Base-by-base conservation (phyloP, 2,329 filamentous ascomycete species). In the Colletotrichum sp. region DNA sequence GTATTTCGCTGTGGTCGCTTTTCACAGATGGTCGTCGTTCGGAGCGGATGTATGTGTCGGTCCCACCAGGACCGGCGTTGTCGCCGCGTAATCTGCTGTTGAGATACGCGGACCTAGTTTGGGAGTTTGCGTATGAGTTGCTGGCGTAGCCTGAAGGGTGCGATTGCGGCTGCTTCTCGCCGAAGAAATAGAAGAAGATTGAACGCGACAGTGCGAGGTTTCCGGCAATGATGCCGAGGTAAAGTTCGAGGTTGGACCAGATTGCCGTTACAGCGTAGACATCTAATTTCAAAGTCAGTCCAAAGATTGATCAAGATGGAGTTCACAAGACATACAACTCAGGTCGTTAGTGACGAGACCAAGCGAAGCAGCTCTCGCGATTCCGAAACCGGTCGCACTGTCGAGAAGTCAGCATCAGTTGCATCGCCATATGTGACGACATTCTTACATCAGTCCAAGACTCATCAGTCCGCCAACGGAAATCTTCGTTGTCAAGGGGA, bases 221-320 rank as follows among this genome's bases (percentile, higher is more conserved):
- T 34, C 79, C 84, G n/a, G 82, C 83, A 8, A 84, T 81, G 22
- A 86, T 85, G 30, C 84, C 85, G 1, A 86, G 78, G 28, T 82
- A 82, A 0, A 83, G 81, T 76, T 86, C 85, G 60, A 85, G 77
- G 12, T 85, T 81, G 15, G 82, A 85, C 84, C 84, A 86, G 52
- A 85, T 84, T 32, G 84, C 84, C 2, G 83, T 81, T 13, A 83
- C 82, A 48, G 79, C 80, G 59, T 83, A 84, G 7, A 80, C 78
- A 74, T 80, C 83, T 84, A 36, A 8, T 28, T n/a, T 32, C n/a
- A 8, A 13, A 27, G 70, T 73, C 63, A 73, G 71, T n/a, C 1
- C 11, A 39, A 4, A n/a, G 8, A 27, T 7, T 1, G 9, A 16
- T 8, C 1, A 7, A 36, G n/a, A 34, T 15, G 8, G 30, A 27